Conservation (phyloP, 305 asterid genomes). For the Fraxinus latifolia region DNA sequence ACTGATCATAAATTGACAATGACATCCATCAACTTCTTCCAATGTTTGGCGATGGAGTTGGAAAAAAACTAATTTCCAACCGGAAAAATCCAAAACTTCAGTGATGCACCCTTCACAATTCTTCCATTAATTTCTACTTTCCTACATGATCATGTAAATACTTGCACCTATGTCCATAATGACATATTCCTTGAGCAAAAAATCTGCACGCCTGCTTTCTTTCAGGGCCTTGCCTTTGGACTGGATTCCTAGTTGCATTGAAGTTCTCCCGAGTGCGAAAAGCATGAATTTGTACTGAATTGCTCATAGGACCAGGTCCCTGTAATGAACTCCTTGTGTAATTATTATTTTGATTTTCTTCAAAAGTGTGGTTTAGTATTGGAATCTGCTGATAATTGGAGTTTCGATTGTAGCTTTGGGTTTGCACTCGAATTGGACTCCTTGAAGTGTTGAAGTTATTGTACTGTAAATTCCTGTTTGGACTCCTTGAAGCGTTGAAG, state of each 20-base stretch:
- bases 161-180: slow-evolving; percentile 65
- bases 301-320: slow-evolving; percentile 10
- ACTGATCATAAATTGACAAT: neutral
- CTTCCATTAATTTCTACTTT: neutral
- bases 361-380: neutral
- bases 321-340: neutral
- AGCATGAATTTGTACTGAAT: slow-evolving; percentile 13
- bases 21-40: neutral
- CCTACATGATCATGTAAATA: slow-evolving; percentile 38
- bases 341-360: slow-evolving; percentile 10
- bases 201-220: slow-evolving; percentile 42
- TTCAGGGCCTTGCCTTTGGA: slow-evolving; percentile 23
- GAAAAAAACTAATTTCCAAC: neutral
- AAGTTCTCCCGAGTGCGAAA: neutral
- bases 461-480: neutral
- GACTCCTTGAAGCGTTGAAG: neutral
- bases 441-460: neutral
- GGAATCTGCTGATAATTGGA: neutral
- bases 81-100: neutral
- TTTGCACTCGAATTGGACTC: slow-evolving; percentile 11
- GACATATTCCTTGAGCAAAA: slow-evolving; percentile 60
- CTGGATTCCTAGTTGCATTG: slow-evolving; percentile 16
- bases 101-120: slow-evolving; percentile 7
- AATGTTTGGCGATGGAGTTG: neutral
- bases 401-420: neutral